Evolutionary conservation across 768 basidiomycete genomes (phyloP).

Genomic region (Trametes punicea): DNA sequence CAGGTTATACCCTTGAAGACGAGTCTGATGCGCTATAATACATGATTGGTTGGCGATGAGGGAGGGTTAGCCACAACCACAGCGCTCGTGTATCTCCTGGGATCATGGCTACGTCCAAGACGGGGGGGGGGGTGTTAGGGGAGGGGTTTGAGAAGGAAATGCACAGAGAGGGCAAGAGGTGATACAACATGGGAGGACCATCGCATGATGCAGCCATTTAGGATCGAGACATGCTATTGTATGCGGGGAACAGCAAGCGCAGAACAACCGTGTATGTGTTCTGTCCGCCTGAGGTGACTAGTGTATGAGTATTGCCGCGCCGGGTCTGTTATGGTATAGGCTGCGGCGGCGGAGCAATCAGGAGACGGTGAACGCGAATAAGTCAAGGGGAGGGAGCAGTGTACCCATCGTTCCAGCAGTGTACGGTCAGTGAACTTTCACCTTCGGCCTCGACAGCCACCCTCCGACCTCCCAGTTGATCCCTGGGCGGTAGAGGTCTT

Average conservation of each 20-base stretch:
- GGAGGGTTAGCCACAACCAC: neutral
- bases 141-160: neutral
- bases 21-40: neutral
- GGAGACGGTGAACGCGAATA: neutral
- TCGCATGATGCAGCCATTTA: neutral
- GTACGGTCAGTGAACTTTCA: neutral
- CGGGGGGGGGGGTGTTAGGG: neutral
- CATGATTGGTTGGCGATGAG: neutral
- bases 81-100: constrained; percentile 9
- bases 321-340: constrained; percentile 8
- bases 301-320: constrained; percentile 6
- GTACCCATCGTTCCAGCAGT: neutral
- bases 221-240: neutral
- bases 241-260: neutral
- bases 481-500: constrained; percentile 50
- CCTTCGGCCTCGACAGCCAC: constrained; percentile 40
- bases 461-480: constrained; percentile 63
- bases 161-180: neutral
- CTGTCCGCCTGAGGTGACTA: constrained; percentile 9
- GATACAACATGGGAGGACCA: constrained; percentile 6
- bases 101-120: constrained; percentile 7
- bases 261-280: constrained; percentile 7
- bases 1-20: too few species aligned
- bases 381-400: neutral
- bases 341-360: constrained; percentile 3